Base-by-base conservation (phyloP, 1,284 basidiomycete genomes). In the Sphagnurus paluster region DNA sequence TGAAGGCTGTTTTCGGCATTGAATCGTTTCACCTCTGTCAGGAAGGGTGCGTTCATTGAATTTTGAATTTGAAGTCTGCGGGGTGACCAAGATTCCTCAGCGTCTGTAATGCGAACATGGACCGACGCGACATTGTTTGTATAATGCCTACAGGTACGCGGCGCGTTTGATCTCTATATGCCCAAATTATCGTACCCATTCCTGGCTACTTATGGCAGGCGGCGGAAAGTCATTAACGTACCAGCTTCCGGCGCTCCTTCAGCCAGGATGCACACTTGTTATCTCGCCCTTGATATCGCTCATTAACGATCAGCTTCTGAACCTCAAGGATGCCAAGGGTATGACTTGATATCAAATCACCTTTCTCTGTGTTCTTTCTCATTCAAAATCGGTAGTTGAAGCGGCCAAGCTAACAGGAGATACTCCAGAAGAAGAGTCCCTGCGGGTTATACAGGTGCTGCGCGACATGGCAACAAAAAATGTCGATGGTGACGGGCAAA, bases 141-240 rank as follows among this genome's bases (percentile, higher is more conserved):
- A 81, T 93, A 14, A 93, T 94, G 91, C 91, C 93, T 0, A 94
- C 91, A 45, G 87, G 87, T 81, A 37, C 25, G n/a, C n/a, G n/a
- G n/a, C n/a, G n/a, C n/a, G 30, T 2, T 33, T 16, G 3, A 7
- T 16, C n/a, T n/a, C 7, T 16, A 16, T 33, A 4, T 33, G 30
- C 5, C 11, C 29, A 29, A 40, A 49, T 10, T 24, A 3, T 9
- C 39, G 11, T 26, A 46, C 47, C 20, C 9, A 40, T 46, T 28
- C 46, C n/a, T n/a, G n/a, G n/a, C n/a, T n/a, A n/a, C n/a, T n/a
- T 14, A 35, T 16, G 44, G 21, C 51, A 84, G 88, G 90, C 30
- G 91, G 90, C 11, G 93, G 93, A 9, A 96, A 96, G 64, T 90
- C 86, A 0, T 66, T 96, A 41, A 93, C 90, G 10, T 97, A 93